These are phyloP conservation scores for Neophaeococcomyces mojaviensis DNA, from an alignment of 2,329 filamentous ascomycete genomes.

Conservation along the genomic window DNA sequence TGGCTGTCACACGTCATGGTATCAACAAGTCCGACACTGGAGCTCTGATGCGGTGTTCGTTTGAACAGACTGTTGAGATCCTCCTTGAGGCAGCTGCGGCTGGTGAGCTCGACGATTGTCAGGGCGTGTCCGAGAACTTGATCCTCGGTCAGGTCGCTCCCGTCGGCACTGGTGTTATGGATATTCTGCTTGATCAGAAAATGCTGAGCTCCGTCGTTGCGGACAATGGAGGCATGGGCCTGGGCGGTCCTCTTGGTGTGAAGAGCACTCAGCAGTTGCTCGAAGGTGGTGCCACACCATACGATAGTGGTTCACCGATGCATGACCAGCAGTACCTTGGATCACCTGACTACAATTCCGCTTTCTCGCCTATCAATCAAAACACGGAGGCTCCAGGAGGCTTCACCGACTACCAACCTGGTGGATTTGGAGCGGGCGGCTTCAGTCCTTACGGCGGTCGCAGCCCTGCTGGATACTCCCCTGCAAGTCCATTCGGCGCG, in stretches of 20 bases:
- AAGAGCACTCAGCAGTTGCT: constrained; percentile 39
- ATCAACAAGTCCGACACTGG: constrained; percentile 98
- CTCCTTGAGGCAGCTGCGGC: constrained; percentile 88
- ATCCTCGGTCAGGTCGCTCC: constrained; percentile 97
- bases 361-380: constrained; percentile 67
- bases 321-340: constrained; percentile 55
- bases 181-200: constrained; percentile 84
- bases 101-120: constrained; percentile 94
- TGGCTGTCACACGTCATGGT: constrained; percentile 94
- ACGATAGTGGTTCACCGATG: constrained; percentile 64
- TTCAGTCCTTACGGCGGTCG: constrained; percentile 62
- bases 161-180: constrained; percentile 93
- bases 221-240: constrained; percentile 78
- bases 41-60: constrained; percentile 97
- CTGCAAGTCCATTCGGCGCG: constrained; percentile 68
- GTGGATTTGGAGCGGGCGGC: constrained; percentile 51
- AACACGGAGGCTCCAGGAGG: constrained; percentile 51
- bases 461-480: constrained; percentile 57
- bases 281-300: constrained; percentile 88
- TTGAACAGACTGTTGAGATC: constrained; percentile 98
- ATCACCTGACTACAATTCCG: constrained; percentile 54
- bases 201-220: constrained; percentile 94
- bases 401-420: constrained; percentile 61
- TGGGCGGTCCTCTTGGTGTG: constrained; percentile 70
- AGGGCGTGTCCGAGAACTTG: constrained; percentile 96